A percentile compares a stretch with the other conserved stretches of the same genome.
Evolutionary conservation across 768 basidiomycete species (phyloP).

Genomic region (Floccularia luteovirens): DNA sequence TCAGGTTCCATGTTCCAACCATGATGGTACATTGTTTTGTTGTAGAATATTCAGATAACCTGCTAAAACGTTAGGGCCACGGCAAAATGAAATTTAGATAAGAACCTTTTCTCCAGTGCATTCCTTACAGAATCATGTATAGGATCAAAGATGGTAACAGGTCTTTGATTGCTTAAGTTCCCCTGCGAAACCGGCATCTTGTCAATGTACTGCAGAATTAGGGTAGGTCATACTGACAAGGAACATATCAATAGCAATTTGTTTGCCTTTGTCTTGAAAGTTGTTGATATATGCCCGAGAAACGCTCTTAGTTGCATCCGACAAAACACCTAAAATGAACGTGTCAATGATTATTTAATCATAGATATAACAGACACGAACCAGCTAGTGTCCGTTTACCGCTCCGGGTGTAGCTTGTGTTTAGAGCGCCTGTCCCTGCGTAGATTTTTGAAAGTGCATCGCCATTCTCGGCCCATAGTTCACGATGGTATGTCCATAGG

Average conservation of each 20-base stretch:
- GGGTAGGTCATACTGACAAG: slow-evolving; percentile 44
- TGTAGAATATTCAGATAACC: slow-evolving; percentile 79
- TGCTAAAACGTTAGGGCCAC: slow-evolving; percentile 19
- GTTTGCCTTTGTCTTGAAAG: slow-evolving; percentile 93
- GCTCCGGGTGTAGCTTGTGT: slow-evolving; percentile 91
- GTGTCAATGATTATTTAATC: slow-evolving; percentile 4
- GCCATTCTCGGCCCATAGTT: slow-evolving; percentile 96
- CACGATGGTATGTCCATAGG: slow-evolving; percentile 84
- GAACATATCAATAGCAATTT: slow-evolving; percentile 92
- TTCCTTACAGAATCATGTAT: slow-evolving; percentile 82
- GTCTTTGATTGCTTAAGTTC: slow-evolving; percentile 81
- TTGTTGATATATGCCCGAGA: slow-evolving; percentile 97
- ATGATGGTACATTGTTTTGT: slow-evolving; percentile 69
- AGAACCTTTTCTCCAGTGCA: slow-evolving; percentile 66
- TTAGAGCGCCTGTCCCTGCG: slow-evolving; percentile 88
- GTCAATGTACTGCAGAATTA: background rate
- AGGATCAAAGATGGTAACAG: slow-evolving; percentile 90
- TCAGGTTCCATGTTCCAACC: slow-evolving; percentile 93
- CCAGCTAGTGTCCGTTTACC: slow-evolving; percentile 92
- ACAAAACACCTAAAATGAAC: slow-evolving; percentile 65
- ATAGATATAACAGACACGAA: slow-evolving; percentile 16
- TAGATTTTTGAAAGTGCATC: slow-evolving; percentile 92
- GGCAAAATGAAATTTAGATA: too few relatives aligned
- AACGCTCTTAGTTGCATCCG: slow-evolving; percentile 95
- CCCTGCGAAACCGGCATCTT: slow-evolving; percentile 68